Percentiles rank a stretch among this genome's conserved stretches.
phyloP scores from a whole-genome alignment of 345 rosid genomes.

The Hibiscus mutabilis region DNA sequence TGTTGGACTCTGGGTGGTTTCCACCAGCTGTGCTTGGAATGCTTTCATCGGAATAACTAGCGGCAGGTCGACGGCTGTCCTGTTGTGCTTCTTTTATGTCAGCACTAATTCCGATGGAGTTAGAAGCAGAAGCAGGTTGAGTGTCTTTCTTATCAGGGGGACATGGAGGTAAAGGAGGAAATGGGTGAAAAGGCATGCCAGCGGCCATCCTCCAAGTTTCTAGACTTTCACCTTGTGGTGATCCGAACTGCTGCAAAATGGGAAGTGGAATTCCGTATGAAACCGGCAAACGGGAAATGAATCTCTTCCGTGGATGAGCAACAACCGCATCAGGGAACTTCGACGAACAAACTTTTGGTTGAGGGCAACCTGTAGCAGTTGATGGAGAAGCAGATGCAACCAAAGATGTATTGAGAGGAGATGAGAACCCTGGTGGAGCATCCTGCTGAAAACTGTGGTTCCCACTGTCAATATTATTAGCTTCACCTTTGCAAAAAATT shows the following conservation, averaged over 20 bases:
- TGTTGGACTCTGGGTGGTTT: conserved; percentile 27
- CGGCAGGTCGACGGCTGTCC: neutral
- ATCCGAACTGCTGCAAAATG: neutral
- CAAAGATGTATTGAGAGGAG: conserved; percentile 26
- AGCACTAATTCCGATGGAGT: neutral
- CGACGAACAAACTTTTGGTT: conserved; percentile 14
- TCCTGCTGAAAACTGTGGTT: conserved; percentile 43
- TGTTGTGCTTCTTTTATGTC: neutral
- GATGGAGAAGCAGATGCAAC: conserved; percentile 32
- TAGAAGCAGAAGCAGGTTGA: conserved; percentile 20
- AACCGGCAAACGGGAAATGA: neutral
- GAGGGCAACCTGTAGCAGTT: conserved; percentile 19
- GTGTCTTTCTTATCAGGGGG: conserved; percentile 1
- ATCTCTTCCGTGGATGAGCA: conserved; percentile 9
- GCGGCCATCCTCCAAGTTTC: conserved; percentile 41
- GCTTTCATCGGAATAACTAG: neutral
- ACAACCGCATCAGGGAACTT: conserved; percentile 16
- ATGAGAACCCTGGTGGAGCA: conserved; percentile 88
- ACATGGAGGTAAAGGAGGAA: conserved; percentile 15
- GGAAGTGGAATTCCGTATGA: conserved; percentile 45
- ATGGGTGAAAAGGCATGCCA: conserved; percentile 35
- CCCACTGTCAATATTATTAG: conserved; percentile 19
- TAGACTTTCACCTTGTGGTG: neutral
- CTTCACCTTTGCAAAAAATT: conserved; percentile 18
- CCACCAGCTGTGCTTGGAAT: conserved; percentile 27